Evolutionary conservation across 176 grass and related monocot genomes (phyloP).

Genomic region (Thalia dealbata): DNA sequence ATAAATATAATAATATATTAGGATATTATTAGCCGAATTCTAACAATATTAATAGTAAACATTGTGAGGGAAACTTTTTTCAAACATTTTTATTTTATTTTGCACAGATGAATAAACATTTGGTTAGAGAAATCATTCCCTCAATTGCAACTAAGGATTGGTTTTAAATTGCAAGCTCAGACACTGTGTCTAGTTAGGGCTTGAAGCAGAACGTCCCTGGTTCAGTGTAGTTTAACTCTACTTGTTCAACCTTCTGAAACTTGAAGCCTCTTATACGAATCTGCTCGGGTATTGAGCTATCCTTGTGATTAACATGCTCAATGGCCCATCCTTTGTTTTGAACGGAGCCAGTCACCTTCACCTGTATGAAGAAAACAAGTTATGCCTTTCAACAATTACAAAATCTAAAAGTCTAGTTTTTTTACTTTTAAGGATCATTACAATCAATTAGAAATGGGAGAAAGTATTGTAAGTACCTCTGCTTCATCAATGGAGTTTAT

Average conservation of each 20-base stretch:
- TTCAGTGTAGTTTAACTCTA: conserved; percentile 45
- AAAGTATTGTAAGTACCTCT: conserved; percentile 41
- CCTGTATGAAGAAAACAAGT: conserved; percentile 24
- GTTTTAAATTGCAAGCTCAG: too few relatives aligned
- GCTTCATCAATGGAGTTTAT: conserved; percentile 53
- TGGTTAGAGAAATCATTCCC: too few relatives aligned
- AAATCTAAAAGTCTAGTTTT: background rate
- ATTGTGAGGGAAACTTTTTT: too few relatives aligned
- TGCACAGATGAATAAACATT: too few relatives aligned
- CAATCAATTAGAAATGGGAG: background rate
- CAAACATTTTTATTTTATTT: too few relatives aligned
- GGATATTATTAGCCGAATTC: too few relatives aligned
- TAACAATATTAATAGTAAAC: too few relatives aligned
- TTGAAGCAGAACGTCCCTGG: conserved; percentile 22
- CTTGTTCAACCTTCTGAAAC: conserved; percentile 63
- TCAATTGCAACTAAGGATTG: too few relatives aligned
- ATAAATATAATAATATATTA: too few relatives aligned
- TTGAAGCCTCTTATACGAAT: conserved; percentile 72
- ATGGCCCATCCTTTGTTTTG: conserved; percentile 61
- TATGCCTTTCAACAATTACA: background rate
- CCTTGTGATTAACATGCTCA: conserved; percentile 53
- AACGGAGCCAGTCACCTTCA: conserved; percentile 41
- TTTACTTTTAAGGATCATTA: too few relatives aligned
- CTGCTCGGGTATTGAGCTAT: conserved; percentile 57
- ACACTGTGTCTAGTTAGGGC: conserved; percentile 3